Base-by-base conservation (phyloP, 371 early-diverging fungal species). In the Haplosporangium sp. region DNA sequence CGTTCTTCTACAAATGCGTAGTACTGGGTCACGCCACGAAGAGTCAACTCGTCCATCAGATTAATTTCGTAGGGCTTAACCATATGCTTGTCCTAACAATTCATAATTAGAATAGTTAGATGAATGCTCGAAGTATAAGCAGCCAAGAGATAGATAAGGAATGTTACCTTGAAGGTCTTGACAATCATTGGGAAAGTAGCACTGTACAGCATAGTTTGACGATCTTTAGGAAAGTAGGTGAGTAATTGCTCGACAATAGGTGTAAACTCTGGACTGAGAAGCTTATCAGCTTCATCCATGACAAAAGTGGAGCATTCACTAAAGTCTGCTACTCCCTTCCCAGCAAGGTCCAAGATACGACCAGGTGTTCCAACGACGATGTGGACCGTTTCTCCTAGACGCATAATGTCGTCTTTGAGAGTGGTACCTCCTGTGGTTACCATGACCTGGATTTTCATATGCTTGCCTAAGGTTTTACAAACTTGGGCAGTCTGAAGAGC, bases 151-250 rank as follows among this genome's bases (percentile, higher is more conserved):
- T 50, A 17, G 50, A 50, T 17, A 7, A 5, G 50, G 15, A 17
- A 19, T 15, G 9, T 15, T 55, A 55, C 55, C 55, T 96, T 96
- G 88, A 99, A 99, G 57, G 86, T 85, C 86, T 98, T 96, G 61
- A 99, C 98, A 66, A 96, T 92, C 73, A 97, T 88, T 4, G 99
- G 99, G 88, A 99, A 99, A n/a, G 99, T 99, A n/a, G 99, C 99
- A 68, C 95, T 94, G 86, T 93, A 99, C 48, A 99, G 85, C 89
- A 98, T 91, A 72, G 98, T 98, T 86, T 99, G 99, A 63, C 96
- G 93, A 47, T 94, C 87, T 42, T 87, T 86, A 27, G 96, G 95
- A 81, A 96, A 93, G 82, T 91, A 92, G 4, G 89, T 83, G 61
- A 99, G 89, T 61, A 99, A 82, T 79, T 97, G 94, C 85, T 98